Evolutionary conservation across 768 basidiomycete species (phyloP).

Genomic region (Candolleomyces eurysporus): DNA sequence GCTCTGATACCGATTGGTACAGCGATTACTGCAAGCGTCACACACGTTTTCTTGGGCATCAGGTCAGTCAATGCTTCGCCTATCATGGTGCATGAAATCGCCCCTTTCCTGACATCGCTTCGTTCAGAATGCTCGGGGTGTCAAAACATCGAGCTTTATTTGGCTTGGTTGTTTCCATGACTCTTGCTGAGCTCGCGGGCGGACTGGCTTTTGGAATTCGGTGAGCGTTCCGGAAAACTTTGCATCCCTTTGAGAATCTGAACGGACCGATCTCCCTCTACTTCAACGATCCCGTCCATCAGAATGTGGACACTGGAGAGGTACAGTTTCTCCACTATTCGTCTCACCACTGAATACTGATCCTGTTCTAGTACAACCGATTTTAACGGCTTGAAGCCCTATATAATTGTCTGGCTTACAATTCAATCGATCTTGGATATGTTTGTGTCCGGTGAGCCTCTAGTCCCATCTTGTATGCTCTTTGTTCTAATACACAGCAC

Average conservation of each 20-base stretch:
- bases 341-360: too few relatives aligned
- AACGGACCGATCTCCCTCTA: too few relatives aligned
- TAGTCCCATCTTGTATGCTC: background rate
- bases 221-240: background rate
- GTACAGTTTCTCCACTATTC: background rate
- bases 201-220: conserved; percentile 12
- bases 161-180: conserved; percentile 4
- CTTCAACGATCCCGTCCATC: too few relatives aligned
- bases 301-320: background rate
- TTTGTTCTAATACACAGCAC: background rate
- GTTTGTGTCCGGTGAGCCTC: conserved; percentile 9
- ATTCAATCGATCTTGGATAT: conserved; percentile 12
- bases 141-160: conserved; percentile 7
- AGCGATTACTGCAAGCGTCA: conserved; percentile 14
- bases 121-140: conserved; percentile 13
- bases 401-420: conserved; percentile 8
- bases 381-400: conserved; percentile 1
- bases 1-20: conserved; percentile 12
- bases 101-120: background rate
- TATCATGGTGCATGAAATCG: background rate
- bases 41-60: conserved; percentile 14
- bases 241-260: background rate
- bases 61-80: conserved; percentile 4
- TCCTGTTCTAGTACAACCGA: too few relatives aligned
- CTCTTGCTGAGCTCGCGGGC: conserved; percentile 8